Conservation (phyloP, 345 rosid genomes). For the Gossypium ekmanianum region DNA sequence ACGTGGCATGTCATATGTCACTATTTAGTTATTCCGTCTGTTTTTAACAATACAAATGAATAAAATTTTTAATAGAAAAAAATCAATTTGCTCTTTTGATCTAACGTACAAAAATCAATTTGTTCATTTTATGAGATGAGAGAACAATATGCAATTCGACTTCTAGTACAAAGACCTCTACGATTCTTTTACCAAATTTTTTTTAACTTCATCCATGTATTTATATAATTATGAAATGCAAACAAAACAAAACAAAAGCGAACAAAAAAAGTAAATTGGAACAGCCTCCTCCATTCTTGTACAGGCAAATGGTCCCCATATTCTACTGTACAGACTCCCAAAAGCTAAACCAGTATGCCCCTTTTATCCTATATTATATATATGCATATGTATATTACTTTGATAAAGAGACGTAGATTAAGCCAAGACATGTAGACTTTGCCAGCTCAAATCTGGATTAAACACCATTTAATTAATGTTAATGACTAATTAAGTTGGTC, state of each 20-base stretch:
- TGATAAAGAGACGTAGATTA: slow-evolving; percentile 22
- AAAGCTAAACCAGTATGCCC: slow-evolving; percentile 11
- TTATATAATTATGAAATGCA: too few species aligned
- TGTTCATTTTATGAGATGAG: too few species aligned
- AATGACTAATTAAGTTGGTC: slow-evolving; percentile 7
- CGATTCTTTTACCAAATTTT: too few species aligned
- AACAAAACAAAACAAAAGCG: slow-evolving; percentile 21
- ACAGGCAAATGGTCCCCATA: slow-evolving; percentile 5
- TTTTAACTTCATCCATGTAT: too few species aligned
- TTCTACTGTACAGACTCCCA: slow-evolving; percentile 14
- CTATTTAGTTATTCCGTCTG: too few species aligned
- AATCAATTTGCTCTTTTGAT: too few species aligned
- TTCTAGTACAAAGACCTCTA: too few species aligned
- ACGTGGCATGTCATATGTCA: too few species aligned
- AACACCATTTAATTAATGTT: neutral
- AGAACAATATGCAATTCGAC: too few species aligned
- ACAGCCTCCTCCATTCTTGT: neutral
- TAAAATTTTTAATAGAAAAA: too few species aligned
- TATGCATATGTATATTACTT: neutral
- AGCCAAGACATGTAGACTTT: slow-evolving; percentile 22
- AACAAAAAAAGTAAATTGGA: neutral
- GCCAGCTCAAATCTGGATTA: slow-evolving; percentile 20
- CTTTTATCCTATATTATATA: neutral
- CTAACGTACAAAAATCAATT: too few species aligned
- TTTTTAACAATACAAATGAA: too few species aligned